Evolutionary conservation across 495 filamentous ascomycete species (phyloP), one percentile per base, ranked within the genome.

Genomic region (Thermochaetoides thermophila): DNA sequence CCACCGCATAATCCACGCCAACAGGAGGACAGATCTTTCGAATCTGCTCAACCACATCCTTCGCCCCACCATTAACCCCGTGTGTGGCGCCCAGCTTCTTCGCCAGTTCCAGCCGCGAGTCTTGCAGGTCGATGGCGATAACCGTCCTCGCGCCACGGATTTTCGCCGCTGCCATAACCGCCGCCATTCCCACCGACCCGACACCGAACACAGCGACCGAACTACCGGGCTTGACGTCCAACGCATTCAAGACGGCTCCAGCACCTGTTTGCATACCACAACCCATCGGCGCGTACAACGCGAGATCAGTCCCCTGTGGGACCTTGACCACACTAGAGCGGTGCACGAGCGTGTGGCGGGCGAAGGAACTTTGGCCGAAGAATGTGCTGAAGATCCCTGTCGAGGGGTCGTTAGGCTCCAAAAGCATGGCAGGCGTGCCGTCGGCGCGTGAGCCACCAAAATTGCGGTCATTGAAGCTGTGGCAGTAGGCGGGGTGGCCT

Each of bases 201-300:
- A 77, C 74, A 0, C 81, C 81, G 42, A 84, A 76, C 3, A 89
- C 69, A 0, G 84, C 66, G 0, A 84, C 66, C 4, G 49, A 57
- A 17, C 76, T 58, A 0, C 79, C 81, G 0, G 70, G 68, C 38
- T 53, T 40, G 0, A 57, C 55, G 17, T 52, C 40, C 2, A 64
- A 39, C 2, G 55, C 38, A 33, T 64, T 64, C 9, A 66, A 31
- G 11, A 64, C 50, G 0, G 61, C 50, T 3, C 58, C 61, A 5
- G 58, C 58, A 8, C 62, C 64, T 3, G 64, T 68, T 21, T 61
- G 56, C 48, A 62, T 57, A 0, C 64, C 64, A 37, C 63, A 68
- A 0, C 63, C 61, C n/a, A 68, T 30, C 2, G 63, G 58, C 11
- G 62, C 59, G 10, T 55, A 48, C 0, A 50, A 17, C 3, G 41